Percentiles rank a stretch among this genome's conserved stretches.
Evolutionary conservation across 805 yeast species (phyloP).

Genomic region (Jamesozyma hellenica): DNA sequence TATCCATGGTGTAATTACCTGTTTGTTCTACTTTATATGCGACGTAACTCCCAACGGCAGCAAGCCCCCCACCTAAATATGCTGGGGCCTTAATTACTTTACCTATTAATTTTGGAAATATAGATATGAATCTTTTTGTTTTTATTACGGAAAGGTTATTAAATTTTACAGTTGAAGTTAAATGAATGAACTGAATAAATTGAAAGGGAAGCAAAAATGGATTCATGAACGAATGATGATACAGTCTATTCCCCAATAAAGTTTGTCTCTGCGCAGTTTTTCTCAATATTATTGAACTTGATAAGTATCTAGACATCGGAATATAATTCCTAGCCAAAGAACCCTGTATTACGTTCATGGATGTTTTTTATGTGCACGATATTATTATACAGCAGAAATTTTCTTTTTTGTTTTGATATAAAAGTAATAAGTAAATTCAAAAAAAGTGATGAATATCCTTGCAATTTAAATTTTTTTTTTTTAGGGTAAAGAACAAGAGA

Average conservation of each 20-base stretch:
- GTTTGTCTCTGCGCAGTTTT: neutral
- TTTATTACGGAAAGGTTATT: constrained; percentile 4
- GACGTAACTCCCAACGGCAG: constrained; percentile 90
- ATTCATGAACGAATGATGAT: constrained; percentile 16
- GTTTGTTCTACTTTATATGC: constrained; percentile 91
- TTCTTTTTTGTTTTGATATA: no score
- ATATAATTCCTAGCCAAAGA: neutral
- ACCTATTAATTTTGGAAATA: constrained; percentile 44
- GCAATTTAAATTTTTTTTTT: no score
- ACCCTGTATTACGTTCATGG: neutral
- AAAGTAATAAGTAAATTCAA: no score
- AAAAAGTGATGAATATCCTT: no score
- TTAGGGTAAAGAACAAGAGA: no score
- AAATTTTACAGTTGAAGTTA: constrained; percentile 1
- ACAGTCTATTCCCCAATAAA: constrained; percentile 4
- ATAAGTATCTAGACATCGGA: neutral
- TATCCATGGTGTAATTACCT: constrained; percentile 56
- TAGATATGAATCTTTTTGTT: constrained; percentile 23
- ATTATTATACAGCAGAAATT: no score
- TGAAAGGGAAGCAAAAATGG: constrained; percentile 14
- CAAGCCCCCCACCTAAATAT: constrained; percentile 78
- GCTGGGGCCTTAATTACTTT: constrained; percentile 60
- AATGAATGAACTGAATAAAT: constrained; percentile 10
- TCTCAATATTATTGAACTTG: neutral
- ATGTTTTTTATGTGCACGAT: neutral